Evolutionary conservation across 2,329 filamentous ascomycete species (phyloP).

Genomic region (Neonectria coccinea): DNA sequence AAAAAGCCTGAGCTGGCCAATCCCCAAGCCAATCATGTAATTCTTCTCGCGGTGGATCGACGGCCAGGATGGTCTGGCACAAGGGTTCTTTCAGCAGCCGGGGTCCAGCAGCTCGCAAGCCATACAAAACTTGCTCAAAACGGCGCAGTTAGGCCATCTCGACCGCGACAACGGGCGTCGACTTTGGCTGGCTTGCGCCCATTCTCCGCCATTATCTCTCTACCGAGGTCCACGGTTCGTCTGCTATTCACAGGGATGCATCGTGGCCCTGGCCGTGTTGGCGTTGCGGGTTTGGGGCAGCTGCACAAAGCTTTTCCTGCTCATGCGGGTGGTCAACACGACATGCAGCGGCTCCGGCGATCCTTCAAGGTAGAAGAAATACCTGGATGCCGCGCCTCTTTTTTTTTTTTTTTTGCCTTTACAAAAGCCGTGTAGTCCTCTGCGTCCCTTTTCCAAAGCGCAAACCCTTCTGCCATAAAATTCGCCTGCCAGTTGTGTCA

Average conservation of each 20-base stretch:
- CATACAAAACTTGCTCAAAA: constrained; percentile 41
- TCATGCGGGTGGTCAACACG: constrained; percentile 9
- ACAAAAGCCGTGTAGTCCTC: background rate
- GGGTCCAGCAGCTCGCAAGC: background rate
- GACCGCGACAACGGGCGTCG: background rate
- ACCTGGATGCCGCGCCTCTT: background rate
- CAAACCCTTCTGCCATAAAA: background rate
- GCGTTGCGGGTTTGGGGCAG: constrained; percentile 8
- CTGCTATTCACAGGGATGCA: constrained; percentile 5
- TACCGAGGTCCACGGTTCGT: constrained; percentile 25
- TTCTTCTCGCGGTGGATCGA: constrained; percentile 1
- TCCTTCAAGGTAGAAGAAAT: constrained; percentile 9
- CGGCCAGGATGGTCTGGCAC: background rate
- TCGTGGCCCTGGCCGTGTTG: background rate
- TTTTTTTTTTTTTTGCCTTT: background rate
- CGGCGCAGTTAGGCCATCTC: constrained; percentile 29
- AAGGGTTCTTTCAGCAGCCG: background rate
- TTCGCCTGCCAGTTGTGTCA: background rate
- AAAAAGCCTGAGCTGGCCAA: background rate
- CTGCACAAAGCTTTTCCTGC: background rate
- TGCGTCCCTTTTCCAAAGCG: too few relatives aligned
- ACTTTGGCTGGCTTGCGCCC: constrained; percentile 16
- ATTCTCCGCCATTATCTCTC: constrained; percentile 18
- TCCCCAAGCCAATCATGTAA: background rate
- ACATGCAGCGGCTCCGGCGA: background rate